phyloP scores from a whole-genome alignment of 495 filamentous ascomycete species.

The Hyaloscypha variabilis region DNA sequence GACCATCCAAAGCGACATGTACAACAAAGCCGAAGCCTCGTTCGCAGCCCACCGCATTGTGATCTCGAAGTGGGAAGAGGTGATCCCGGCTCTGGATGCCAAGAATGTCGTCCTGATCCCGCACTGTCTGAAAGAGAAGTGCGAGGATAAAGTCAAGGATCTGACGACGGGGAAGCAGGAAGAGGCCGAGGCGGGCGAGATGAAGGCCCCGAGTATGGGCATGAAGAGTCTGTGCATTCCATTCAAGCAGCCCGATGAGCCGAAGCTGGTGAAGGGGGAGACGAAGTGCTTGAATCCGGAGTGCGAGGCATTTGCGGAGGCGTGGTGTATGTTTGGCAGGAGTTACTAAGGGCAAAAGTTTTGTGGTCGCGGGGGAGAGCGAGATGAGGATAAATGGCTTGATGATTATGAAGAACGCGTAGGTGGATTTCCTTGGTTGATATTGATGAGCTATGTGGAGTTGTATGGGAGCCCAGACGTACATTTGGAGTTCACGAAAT shows the following conservation, averaged over 20 bases:
- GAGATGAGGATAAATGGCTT: slow-evolving; percentile 13
- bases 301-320: slow-evolving; percentile 70
- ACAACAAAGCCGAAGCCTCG: slow-evolving; percentile 73
- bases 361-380: not conserved
- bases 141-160: slow-evolving; percentile 95
- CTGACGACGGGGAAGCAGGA: slow-evolving; percentile 72
- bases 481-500: not conserved
- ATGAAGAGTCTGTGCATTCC: slow-evolving; percentile 98
- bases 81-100: slow-evolving; percentile 80
- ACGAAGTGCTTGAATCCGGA: slow-evolving; percentile 91
- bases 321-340: slow-evolving; percentile 87
- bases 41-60: slow-evolving; percentile 78
- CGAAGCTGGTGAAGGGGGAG: slow-evolving; percentile 64
- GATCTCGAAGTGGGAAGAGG: slow-evolving; percentile 86
- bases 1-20: slow-evolving; percentile 86
- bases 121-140: slow-evolving; percentile 76
- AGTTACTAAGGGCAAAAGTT: slow-evolving; percentile 44
- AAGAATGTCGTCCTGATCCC: slow-evolving; percentile 93
- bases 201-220: slow-evolving; percentile 89
- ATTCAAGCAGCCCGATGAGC: slow-evolving; percentile 86
- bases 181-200: slow-evolving; percentile 70
- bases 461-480: not conserved
- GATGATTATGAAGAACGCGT: slow-evolving; percentile 15
- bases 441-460: not conserved
- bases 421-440: not conserved